Base-by-base conservation (phyloP, 441 rosid genomes). In the Pelargonium citronellum region DNA sequence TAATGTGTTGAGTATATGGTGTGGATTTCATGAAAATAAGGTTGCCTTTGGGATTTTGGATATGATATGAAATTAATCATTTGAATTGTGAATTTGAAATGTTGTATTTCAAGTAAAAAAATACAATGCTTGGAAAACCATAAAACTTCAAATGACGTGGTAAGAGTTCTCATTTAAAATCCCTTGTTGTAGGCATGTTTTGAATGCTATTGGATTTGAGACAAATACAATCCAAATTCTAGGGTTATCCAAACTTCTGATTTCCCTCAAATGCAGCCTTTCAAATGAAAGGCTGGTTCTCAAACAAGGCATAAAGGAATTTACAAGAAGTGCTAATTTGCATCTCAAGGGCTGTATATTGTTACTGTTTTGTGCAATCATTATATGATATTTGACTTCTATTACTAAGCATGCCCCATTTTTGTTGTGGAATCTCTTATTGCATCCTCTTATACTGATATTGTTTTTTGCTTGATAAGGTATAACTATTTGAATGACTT, bases 401-500 rank as follows among this genome's bases (percentile, higher is more conserved):
- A 62, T 15, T 62, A n/a, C 41, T 27, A 12, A 62, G 43, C 41
- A 62, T 13, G 39, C 10, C 66, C 66, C 5, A 30, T 62, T 15
- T 9, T 46, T 39, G 30, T 12, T 10, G 41, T 24, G 66, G 30
- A 62, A 24, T 62, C 43, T 53, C 60, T 62, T 62, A 62, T 57
- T 60, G 30, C 15, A 39, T 66, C 34, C 61, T 49, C 19, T 22
- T 34, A 34, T 41, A 7, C 67, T 41, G 55, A 30, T 61, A 1
- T 17, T 39, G n/a, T 70, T 69, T 70, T 58, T 77, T 73, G 68
- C 63, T 77, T 79, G 74, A 67, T 81, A 78, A 95, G 99, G 93
- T 85, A 80, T 83, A 95, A 95, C 79, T 95, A 88, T 76, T 81
- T 95, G 77, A 91, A 95, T 80, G 98, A 95, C 83, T 81, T 95